Evolutionary conservation across 257 asterid genomes (phyloP).

Genomic region (Pogostemon cablin): DNA sequence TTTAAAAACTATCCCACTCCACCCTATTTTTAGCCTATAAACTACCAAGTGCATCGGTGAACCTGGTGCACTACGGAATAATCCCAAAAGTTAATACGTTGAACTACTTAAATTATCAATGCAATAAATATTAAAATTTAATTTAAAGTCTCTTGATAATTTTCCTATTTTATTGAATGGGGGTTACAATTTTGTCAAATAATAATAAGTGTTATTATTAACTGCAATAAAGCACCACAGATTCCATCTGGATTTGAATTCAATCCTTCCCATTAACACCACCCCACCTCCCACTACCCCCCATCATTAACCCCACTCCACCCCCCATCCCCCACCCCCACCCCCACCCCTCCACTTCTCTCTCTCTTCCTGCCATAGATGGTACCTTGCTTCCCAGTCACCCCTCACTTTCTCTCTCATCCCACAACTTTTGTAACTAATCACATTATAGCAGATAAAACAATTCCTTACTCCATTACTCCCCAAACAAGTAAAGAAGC

Average conservation of each 20-base stretch:
- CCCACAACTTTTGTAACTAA: constrained; percentile 31
- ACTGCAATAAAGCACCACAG: constrained; percentile 33
- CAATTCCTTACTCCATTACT: constrained; percentile 36
- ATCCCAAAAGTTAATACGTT: too few relatives aligned
- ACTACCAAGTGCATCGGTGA: too few relatives aligned
- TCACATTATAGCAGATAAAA: constrained; percentile 23
- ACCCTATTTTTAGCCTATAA: too few relatives aligned
- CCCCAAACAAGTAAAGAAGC: constrained; percentile 64
- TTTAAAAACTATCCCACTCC: too few relatives aligned
- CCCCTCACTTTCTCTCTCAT: constrained; percentile 33
- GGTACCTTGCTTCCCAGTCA: constrained; percentile 42
- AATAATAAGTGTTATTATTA: background rate
- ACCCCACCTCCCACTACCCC: constrained; percentile 35
- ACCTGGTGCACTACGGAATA: too few relatives aligned
- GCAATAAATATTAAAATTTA: background rate
- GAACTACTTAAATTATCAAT: background rate
- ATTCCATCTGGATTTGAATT: constrained; percentile 39
- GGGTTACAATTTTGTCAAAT: background rate
- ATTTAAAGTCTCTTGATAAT: background rate
- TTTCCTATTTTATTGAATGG: background rate
- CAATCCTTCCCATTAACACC: constrained; percentile 25
- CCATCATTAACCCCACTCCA: constrained; percentile 30
- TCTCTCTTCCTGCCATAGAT: constrained; percentile 35
- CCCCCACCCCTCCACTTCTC: constrained; percentile 14
- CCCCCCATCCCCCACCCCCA: background rate